These are phyloP conservation scores for Ophiostoma quercus DNA, from an alignment of 2,329 filamentous ascomycete genomes.

Conservation along the genomic window DNA sequence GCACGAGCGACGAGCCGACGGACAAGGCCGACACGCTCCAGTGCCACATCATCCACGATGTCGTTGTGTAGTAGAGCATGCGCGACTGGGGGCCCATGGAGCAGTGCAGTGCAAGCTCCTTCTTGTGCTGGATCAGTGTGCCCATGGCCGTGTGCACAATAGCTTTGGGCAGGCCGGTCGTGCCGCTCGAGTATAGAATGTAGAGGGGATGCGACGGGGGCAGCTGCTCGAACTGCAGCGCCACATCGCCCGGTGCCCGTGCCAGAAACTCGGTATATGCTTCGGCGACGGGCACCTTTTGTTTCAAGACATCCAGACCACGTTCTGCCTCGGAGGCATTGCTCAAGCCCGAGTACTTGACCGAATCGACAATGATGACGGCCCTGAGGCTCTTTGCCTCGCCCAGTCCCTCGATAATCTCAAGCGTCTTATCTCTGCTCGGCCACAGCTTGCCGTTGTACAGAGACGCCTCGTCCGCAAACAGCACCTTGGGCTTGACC, in stretches of 20 bases:
- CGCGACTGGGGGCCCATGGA: conserved; percentile 67
- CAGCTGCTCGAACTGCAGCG: conserved; percentile 67
- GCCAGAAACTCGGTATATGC: conserved; percentile 45
- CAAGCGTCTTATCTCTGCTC: conserved; percentile 70
- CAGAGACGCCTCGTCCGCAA: conserved; percentile 79
- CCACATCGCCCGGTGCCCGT: conserved; percentile 39
- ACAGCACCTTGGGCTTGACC: conserved; percentile 75
- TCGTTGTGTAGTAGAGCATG: conserved; percentile 91
- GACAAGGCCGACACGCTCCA: conserved; percentile 87
- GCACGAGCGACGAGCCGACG: conserved; percentile 72
- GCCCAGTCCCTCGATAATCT: conserved; percentile 63
- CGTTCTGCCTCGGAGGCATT: conserved; percentile 34
- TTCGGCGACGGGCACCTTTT: conserved; percentile 39
- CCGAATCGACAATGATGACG: conserved; percentile 67
- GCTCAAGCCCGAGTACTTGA: conserved; percentile 25
- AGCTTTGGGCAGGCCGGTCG: conserved; percentile 80
- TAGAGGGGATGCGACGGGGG: conserved; percentile 84
- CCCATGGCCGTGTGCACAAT: conserved; percentile 90
- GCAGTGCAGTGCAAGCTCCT: conserved; percentile 85
- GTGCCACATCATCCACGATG: conserved; percentile 98
- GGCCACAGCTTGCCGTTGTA: conserved; percentile 90
- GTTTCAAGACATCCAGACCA: conserved; percentile 40
- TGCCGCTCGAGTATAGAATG: conserved; percentile 89
- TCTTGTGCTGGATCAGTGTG: conserved; percentile 93
- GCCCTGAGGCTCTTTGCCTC: conserved; percentile 56